Evolutionary conservation across 1,284 basidiomycete genomes (phyloP).

Genomic region (Ceratobasidium sp.): DNA sequence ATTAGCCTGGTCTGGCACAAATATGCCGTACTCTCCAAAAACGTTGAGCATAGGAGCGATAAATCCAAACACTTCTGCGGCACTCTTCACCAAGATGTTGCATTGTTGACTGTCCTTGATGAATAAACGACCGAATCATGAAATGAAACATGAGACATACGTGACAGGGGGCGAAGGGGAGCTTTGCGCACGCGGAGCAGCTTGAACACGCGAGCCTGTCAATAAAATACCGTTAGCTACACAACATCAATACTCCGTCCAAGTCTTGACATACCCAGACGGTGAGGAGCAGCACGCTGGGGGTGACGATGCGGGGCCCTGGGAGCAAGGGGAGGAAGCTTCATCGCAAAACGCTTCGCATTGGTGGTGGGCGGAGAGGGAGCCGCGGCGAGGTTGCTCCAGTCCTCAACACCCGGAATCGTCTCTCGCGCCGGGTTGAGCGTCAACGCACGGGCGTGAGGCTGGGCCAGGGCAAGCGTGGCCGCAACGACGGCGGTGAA

Average conservation of each 20-base stretch:
- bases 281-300: slow-evolving; percentile 3
- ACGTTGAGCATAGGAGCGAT: neutral
- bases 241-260: no score
- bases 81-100: neutral
- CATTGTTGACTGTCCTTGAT: neutral
- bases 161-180: slow-evolving; percentile 9
- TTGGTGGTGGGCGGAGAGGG: slow-evolving; percentile 23
- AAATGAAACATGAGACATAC: slow-evolving; percentile 9
- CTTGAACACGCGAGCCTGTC: slow-evolving; percentile 8
- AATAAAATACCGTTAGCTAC: neutral
- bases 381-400: neutral
- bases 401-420: neutral
- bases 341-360: slow-evolving; percentile 41
- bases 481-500: slow-evolving; percentile 1
- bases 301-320: slow-evolving; percentile 5
- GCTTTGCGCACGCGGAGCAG: slow-evolving; percentile 18
- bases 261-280: neutral
- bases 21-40: slow-evolving; percentile 6
- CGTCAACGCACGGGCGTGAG: neutral
- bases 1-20: neutral
- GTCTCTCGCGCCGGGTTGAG: neutral
- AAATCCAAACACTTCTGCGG: neutral
- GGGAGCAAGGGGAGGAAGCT: slow-evolving; percentile 34
- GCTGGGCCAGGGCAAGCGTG: slow-evolving; percentile 8
- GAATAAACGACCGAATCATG: neutral